Conservation (phyloP, 225 moss, liverwort and hornwort species). For the Rhytidiadelphus loreus region DNA sequence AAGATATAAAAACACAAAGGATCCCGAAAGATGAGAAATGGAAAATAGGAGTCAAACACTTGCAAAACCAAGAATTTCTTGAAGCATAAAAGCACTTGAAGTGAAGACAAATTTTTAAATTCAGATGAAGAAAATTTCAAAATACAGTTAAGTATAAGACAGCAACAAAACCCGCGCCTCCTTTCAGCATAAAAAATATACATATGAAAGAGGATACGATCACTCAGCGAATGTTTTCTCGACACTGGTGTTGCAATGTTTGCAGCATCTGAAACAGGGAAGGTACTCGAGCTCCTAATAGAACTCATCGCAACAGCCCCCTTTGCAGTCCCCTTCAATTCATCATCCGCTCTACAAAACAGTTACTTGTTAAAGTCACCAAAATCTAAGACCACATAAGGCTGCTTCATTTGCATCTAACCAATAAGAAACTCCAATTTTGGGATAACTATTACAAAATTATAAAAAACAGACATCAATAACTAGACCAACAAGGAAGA, state of each 20-base stretch:
- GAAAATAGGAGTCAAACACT: background rate
- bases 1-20: background rate
- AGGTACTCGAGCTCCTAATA: constrained; percentile 42
- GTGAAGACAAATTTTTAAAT: background rate
- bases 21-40: background rate
- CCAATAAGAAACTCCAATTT: background rate
- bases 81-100: background rate
- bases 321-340: constrained; percentile 10
- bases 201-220: constrained; percentile 60
- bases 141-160: background rate
- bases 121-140: background rate
- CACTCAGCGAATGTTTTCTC: constrained; percentile 53
- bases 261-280: constrained; percentile 87
- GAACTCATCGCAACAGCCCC: constrained; percentile 1
- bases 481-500: background rate
- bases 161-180: background rate
- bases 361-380: background rate
- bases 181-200: background rate
- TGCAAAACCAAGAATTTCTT: background rate
- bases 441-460: background rate
- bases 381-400: background rate
- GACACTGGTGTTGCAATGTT: constrained; percentile 76
- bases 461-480: too few species aligned
- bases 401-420: background rate
- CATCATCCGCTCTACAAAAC: constrained; percentile 22